phyloP scores from a whole-genome alignment of 306 rosid species.

The Vigna unguiculata region DNA sequence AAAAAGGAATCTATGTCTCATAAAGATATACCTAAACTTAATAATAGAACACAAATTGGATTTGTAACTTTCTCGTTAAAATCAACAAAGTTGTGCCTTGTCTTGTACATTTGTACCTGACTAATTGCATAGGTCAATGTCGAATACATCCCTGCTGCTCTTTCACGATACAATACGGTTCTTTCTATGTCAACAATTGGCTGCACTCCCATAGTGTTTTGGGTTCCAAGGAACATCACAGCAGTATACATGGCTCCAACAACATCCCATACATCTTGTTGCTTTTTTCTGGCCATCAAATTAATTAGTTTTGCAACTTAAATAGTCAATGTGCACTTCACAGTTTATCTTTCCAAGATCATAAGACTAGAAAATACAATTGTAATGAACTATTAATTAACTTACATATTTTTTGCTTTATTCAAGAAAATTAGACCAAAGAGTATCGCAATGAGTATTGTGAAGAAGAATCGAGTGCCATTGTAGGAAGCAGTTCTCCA shows the following conservation, averaged over 20 bases:
- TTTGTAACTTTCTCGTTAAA: neutral
- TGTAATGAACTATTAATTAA: neutral
- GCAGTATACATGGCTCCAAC: constrained; percentile 73
- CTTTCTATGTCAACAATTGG: constrained; percentile 65
- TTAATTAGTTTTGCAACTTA: neutral
- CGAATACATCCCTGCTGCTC: constrained; percentile 60
- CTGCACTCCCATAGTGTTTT: constrained; percentile 53
- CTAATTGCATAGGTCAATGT: constrained; percentile 50
- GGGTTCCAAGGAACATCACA: constrained; percentile 43
- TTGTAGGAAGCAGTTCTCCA: constrained; percentile 71
- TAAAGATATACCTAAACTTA: neutral
- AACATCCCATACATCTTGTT: constrained; percentile 57
- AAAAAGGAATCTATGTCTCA: neutral
- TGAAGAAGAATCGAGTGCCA: constrained; percentile 59
- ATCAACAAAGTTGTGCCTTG: neutral
- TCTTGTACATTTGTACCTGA: constrained; percentile 39
- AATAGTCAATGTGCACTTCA: constrained; percentile 1
- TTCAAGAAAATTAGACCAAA: constrained; percentile 71
- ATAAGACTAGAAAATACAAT: neutral
- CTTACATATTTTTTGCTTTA: constrained; percentile 60
- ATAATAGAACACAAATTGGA: neutral
- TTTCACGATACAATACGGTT: constrained; percentile 82
- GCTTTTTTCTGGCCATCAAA: constrained; percentile 37
- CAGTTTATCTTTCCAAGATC: constrained; percentile 5
- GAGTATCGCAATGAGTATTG: constrained; percentile 49